Evolutionary conservation across 805 yeast species (phyloP).

Genomic region (Saturnispora sekii): DNA sequence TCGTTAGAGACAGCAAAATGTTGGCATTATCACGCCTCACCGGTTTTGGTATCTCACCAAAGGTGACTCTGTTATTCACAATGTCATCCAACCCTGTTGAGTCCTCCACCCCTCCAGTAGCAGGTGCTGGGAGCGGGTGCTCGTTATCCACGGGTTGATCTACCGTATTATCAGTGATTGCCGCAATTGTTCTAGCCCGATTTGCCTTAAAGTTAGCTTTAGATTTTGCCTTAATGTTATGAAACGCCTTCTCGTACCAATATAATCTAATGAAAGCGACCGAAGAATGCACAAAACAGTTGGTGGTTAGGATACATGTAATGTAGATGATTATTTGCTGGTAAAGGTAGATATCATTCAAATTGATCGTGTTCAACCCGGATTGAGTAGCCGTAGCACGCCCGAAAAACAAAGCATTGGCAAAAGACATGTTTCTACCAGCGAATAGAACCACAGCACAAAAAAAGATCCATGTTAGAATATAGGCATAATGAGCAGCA

Average conservation of each 20-base stretch:
- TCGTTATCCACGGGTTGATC: too few relatives aligned
- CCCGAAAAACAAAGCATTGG: background rate
- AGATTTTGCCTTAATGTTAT: background rate
- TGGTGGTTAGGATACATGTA: background rate
- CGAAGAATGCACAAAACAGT: background rate
- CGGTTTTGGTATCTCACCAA: background rate
- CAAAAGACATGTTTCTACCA: background rate
- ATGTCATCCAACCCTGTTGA: too few relatives aligned
- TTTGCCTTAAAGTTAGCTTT: background rate
- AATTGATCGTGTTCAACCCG: background rate
- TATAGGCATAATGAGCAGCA: background rate
- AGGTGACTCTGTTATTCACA: background rate
- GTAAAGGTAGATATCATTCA: background rate
- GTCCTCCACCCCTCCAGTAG: too few relatives aligned
- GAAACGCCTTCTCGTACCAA: background rate
- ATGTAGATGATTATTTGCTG: background rate
- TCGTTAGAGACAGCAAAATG: background rate
- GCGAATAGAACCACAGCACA: background rate
- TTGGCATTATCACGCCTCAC: background rate
- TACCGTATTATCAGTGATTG: background rate
- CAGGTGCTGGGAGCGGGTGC: too few relatives aligned
- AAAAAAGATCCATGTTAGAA: background rate
- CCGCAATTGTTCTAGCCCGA: background rate
- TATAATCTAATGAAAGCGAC: background rate
- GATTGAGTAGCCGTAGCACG: background rate